These are phyloP conservation scores for Canavalia ensiformis DNA, from an alignment of 306 rosid species.

Conservation along the genomic window DNA sequence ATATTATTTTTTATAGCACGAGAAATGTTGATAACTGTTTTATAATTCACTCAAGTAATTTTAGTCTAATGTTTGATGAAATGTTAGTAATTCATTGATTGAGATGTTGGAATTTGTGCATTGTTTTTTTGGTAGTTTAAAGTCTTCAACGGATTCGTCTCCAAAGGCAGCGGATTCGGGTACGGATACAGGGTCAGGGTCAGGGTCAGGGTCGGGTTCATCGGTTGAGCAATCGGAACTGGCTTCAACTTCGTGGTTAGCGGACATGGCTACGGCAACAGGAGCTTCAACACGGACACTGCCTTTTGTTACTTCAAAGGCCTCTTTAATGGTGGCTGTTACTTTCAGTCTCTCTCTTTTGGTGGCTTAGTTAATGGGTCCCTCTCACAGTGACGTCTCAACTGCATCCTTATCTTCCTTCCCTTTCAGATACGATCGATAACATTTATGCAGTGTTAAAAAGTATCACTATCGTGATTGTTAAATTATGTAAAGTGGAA, in stretches of 20 bases:
- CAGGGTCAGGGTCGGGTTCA: conserved; percentile 41
- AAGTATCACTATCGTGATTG: conserved; percentile 18
- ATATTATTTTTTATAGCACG: no score
- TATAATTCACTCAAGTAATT: no score
- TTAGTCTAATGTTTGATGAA: neutral
- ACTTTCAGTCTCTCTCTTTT: conserved; percentile 50
- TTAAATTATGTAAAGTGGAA: neutral
- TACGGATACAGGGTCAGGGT: conserved; percentile 44
- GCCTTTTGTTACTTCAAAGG: conserved; percentile 3
- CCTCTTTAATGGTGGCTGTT: conserved; percentile 45
- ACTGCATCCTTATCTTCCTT: conserved; percentile 33
- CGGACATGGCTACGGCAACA: conserved; percentile 75
- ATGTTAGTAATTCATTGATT: neutral
- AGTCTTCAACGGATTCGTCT: conserved; percentile 61
- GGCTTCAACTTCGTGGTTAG: conserved; percentile 66
- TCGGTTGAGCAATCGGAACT: conserved; percentile 51
- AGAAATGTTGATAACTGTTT: no score
- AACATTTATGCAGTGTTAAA: neutral
- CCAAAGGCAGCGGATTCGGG: conserved; percentile 50
- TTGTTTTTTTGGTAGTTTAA: conserved; percentile 53
- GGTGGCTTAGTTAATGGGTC: conserved; percentile 33
- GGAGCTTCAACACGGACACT: conserved; percentile 49
- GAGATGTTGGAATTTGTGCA: neutral
- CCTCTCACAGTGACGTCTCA: conserved; percentile 23
- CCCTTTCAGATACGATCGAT: conserved; percentile 2